Evolutionary conservation across 106 monocot species (phyloP).

Genomic region (Chionographis japonica): DNA sequence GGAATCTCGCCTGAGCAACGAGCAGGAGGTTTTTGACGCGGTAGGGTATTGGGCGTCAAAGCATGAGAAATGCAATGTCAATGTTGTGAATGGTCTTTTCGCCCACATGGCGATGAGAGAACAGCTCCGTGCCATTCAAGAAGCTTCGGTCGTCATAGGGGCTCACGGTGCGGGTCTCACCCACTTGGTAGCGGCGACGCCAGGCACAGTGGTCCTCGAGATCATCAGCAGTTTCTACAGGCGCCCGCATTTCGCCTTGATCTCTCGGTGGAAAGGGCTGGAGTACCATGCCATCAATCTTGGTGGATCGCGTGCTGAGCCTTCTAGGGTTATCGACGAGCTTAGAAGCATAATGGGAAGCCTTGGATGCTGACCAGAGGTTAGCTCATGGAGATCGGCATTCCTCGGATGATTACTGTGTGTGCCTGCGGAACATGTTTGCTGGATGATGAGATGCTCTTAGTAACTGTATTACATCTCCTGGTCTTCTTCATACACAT

Average conservation of each 20-base stretch:
- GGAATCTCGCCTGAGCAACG: slow-evolving; percentile 77
- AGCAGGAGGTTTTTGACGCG: slow-evolving; percentile 69
- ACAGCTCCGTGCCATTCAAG: slow-evolving; percentile 58
- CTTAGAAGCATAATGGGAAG: slow-evolving; percentile 57
- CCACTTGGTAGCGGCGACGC: slow-evolving; percentile 64
- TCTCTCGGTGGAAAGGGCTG: slow-evolving; percentile 85
- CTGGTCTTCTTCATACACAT: too few species aligned
- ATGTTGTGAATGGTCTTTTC: slow-evolving; percentile 79
- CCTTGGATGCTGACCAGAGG: slow-evolving; percentile 57
- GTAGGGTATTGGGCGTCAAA: slow-evolving; percentile 54
- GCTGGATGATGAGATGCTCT: too few species aligned
- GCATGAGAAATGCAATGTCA: slow-evolving; percentile 63
- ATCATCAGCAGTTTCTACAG: slow-evolving; percentile 82
- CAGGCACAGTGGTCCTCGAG: slow-evolving; percentile 64
- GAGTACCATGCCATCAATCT: slow-evolving; percentile 88
- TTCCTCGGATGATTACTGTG: too few species aligned
- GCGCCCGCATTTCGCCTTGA: slow-evolving; percentile 82
- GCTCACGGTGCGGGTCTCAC: slow-evolving; percentile 97
- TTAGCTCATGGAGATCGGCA: too few species aligned
- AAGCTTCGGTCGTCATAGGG: slow-evolving; percentile 86
- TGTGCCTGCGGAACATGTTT: too few species aligned
- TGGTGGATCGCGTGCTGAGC: slow-evolving; percentile 61
- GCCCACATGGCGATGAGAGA: slow-evolving; percentile 89
- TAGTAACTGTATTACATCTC: too few species aligned
- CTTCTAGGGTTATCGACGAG: slow-evolving; percentile 44